Conservation (phyloP, 257 asterid species). For the Solanum lycopersicoides region DNA sequence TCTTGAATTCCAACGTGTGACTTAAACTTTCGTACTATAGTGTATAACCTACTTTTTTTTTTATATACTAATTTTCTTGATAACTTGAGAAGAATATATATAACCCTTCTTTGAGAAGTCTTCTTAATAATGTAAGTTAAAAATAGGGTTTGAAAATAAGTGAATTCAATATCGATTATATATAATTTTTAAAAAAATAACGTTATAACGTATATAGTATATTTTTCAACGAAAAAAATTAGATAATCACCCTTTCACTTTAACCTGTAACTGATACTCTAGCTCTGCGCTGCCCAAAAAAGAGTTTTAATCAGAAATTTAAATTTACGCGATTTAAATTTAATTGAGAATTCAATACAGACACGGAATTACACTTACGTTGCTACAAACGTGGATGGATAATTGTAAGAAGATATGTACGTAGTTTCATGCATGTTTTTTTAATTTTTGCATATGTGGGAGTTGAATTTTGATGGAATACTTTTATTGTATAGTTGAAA, state of each 20-base stretch:
- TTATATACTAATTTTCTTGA: neutral
- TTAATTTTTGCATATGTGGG: no score
- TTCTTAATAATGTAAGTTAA: neutral
- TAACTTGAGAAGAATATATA: neutral
- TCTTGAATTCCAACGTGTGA: neutral
- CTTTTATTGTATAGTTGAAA: neutral
- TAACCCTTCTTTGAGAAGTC: neutral
- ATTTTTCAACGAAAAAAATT: neutral
- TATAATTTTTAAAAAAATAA: neutral
- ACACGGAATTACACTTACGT: neutral
- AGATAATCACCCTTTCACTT: neutral
- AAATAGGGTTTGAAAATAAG: neutral
- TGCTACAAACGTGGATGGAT: neutral
- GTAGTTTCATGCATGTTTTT: neutral
- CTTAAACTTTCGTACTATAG: neutral
- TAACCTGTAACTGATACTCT: neutral
- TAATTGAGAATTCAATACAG: no score
- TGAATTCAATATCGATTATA: neutral
- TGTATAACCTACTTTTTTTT: neutral
- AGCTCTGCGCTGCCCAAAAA: neutral
- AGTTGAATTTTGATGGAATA: neutral
- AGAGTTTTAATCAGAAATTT: no score
- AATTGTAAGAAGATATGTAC: neutral
- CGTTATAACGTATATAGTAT: neutral
- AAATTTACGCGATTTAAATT: no score